phyloP scores from a whole-genome alignment of 257 asterid species.

The Fraxinus anomala region DNA sequence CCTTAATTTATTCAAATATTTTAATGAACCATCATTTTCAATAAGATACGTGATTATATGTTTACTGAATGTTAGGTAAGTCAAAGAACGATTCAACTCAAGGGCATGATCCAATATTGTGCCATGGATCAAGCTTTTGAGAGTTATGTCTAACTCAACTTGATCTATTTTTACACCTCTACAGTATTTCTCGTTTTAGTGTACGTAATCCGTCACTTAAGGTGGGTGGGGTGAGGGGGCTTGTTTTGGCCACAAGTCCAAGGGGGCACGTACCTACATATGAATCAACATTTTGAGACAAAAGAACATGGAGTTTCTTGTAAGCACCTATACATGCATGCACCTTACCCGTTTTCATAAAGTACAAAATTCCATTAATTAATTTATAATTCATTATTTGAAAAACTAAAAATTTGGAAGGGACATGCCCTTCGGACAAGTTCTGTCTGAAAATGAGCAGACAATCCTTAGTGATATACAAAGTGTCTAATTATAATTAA shows the following conservation, averaged over 20 bases:
- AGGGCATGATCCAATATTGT: not conserved
- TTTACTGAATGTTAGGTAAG: too few relatives aligned
- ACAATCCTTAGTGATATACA: constrained; percentile 21
- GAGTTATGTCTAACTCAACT: too few relatives aligned
- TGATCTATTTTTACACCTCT: not conserved
- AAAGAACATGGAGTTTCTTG: constrained; percentile 33
- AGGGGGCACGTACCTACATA: constrained; percentile 25
- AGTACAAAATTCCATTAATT: not conserved
- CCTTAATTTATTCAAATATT: too few relatives aligned
- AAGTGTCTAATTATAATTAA: not conserved
- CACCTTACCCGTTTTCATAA: constrained; percentile 15
- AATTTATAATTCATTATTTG: not conserved
- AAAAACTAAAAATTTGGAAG: not conserved
- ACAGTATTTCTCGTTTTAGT: not conserved
- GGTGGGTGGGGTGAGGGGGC: not conserved
- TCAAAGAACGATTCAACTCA: too few relatives aligned
- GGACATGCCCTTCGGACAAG: not conserved
- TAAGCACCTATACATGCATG: constrained; percentile 31
- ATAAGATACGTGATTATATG: too few relatives aligned
- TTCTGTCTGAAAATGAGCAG: constrained; percentile 6
- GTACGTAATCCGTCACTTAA: not conserved
- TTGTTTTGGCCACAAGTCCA: not conserved
- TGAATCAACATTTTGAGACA: constrained; percentile 30
- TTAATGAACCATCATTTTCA: too few relatives aligned
- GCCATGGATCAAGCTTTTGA: not conserved